phyloP scores from a whole-genome alignment of 2,329 filamentous ascomycete species.

The Arthrobotrys sphaeroides region DNA sequence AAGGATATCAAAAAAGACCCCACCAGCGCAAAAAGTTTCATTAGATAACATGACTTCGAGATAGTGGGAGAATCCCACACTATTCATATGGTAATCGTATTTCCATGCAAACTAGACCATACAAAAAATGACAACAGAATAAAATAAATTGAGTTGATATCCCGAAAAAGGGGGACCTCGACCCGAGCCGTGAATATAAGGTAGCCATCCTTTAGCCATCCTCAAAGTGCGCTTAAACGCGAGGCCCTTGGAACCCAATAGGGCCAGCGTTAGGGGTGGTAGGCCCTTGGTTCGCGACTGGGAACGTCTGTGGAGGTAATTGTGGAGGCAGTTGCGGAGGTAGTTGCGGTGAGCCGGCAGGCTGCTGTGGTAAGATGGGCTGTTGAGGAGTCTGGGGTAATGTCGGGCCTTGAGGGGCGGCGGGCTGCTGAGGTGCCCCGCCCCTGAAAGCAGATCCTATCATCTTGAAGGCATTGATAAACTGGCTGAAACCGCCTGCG shows the following conservation, averaged over 20 bases:
- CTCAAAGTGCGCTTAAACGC: not conserved
- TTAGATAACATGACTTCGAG: no score
- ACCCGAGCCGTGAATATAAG: no score
- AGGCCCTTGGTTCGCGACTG: not conserved
- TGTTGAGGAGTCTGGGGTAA: not conserved
- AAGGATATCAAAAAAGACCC: not conserved
- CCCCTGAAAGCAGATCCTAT: conserved; percentile 4
- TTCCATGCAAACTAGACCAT: no score
- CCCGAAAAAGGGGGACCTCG: no score
- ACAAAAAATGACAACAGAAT: no score
- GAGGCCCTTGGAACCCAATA: not conserved
- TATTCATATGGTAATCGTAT: no score
- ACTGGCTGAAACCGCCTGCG: not conserved
- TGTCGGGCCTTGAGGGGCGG: not conserved
- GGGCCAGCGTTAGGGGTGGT: not conserved
- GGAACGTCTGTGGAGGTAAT: not conserved
- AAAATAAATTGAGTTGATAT: no score
- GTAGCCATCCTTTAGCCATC: no score
- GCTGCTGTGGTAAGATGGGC: not conserved
- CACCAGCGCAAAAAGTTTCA: not conserved
- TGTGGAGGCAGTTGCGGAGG: not conserved
- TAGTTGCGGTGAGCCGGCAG: not conserved
- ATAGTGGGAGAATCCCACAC: no score
- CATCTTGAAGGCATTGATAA: not conserved
- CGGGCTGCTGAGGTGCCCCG: not conserved